Conservation (phyloP, 345 rosid genomes). For the Brassica incana region DNA sequence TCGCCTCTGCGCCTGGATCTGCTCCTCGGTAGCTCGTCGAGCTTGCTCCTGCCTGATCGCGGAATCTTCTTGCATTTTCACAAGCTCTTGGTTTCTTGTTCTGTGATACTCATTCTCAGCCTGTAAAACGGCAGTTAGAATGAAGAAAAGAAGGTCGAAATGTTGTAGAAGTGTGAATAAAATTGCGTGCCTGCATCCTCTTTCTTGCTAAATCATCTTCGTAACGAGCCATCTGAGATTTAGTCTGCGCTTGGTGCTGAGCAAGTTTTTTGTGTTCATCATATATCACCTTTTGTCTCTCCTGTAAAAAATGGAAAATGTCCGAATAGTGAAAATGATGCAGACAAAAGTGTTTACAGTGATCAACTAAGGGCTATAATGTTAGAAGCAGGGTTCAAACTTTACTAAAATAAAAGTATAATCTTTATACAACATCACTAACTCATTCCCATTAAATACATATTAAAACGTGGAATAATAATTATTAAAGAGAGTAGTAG, state of each 20-base stretch:
- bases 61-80: conserved; percentile 91
- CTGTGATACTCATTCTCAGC: conserved; percentile 89
- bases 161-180: background rate
- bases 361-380: background rate
- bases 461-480: background rate
- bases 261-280: conserved; percentile 91
- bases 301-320: conserved; percentile 49
- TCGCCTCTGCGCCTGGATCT: conserved; percentile 88
- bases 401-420: background rate
- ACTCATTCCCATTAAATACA: background rate
- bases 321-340: background rate
- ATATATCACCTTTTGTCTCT: conserved; percentile 81
- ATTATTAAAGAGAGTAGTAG: background rate
- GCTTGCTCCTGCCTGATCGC: conserved; percentile 90
- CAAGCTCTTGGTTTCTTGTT: conserved; percentile 93
- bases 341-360: no score
- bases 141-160: background rate
- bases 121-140: conserved; percentile 45
- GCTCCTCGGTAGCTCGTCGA: conserved; percentile 95
- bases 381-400: background rate
- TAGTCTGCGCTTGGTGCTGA: conserved; percentile 93
- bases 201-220: conserved; percentile 93
- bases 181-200: conserved; percentile 89
- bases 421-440: background rate
- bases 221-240: conserved; percentile 97